A percentile compares a stretch with the other conserved stretches of the same genome.
Evolutionary conservation across 1,284 basidiomycete genomes (phyloP).

Genomic region (Irpex lacteus): DNA sequence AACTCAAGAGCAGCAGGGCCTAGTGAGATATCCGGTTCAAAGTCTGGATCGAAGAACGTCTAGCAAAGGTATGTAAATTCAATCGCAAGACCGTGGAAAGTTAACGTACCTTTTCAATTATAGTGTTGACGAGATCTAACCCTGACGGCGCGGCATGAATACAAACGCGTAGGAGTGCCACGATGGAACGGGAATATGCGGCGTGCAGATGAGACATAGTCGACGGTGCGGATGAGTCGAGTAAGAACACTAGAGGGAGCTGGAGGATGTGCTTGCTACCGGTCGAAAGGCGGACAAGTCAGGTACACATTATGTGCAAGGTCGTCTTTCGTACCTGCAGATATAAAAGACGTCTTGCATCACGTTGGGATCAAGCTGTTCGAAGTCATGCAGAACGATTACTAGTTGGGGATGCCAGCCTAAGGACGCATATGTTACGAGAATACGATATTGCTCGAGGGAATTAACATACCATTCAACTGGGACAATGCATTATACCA

Average conservation of each 20-base stretch:
- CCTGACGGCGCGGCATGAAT: constrained; percentile 48
- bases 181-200: constrained; percentile 53
- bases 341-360: constrained; percentile 68
- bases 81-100: not conserved
- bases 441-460: not conserved
- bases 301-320: constrained; percentile 3
- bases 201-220: constrained; percentile 54
- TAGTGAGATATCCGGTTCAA: constrained; percentile 57
- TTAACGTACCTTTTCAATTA: constrained; percentile 46
- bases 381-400: constrained; percentile 65
- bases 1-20: constrained; percentile 56
- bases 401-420: constrained; percentile 39
- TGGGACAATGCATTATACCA: constrained; percentile 51
- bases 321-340: constrained; percentile 49
- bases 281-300: not conserved
- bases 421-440: not conserved
- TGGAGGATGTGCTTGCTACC: constrained; percentile 38
- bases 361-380: constrained; percentile 57
- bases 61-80: constrained; percentile 23
- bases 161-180: constrained; percentile 55
- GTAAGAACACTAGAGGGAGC: constrained; percentile 59
- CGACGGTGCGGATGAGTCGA: constrained; percentile 54
- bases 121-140: constrained; percentile 41
- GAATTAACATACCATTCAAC: constrained; percentile 31
- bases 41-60: constrained; percentile 64